phyloP scores from a whole-genome alignment of 495 filamentous ascomycete genomes.

The Aeminium ludgeri region DNA sequence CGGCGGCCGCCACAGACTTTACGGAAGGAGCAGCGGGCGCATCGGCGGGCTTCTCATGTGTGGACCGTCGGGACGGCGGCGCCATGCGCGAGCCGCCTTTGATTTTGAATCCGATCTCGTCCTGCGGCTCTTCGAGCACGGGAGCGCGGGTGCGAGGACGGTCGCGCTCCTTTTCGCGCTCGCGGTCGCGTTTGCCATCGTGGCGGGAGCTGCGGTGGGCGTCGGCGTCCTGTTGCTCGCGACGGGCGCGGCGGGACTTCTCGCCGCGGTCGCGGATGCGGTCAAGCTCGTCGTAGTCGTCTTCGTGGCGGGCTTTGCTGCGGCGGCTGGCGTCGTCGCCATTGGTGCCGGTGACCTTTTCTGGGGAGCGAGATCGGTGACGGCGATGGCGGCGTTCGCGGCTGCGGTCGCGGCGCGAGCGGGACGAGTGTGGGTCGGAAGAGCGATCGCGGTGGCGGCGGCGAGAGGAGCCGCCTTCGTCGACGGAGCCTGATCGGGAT shows the following conservation, averaged over 20 bases:
- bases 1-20: constrained; percentile 1
- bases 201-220: constrained; percentile 25
- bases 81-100: constrained; percentile 18
- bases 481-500: constrained; percentile 21
- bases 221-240: constrained; percentile 18
- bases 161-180: constrained; percentile 22
- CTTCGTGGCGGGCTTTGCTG: constrained; percentile 14
- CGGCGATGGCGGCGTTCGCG: constrained; percentile 35
- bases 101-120: constrained; percentile 24
- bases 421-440: constrained; percentile 30
- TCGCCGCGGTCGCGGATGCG: constrained; percentile 29
- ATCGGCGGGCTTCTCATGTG: constrained; percentile 8
- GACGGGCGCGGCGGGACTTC: constrained; percentile 19
- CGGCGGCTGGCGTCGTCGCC: constrained; percentile 5
- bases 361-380: constrained; percentile 24
- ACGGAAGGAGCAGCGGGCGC: constrained; percentile 1
- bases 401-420: constrained; percentile 28
- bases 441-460: constrained; percentile 28
- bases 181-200: constrained; percentile 24
- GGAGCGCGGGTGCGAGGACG: constrained; percentile 7
- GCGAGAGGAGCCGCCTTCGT: constrained; percentile 8
- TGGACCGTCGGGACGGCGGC: constrained; percentile 10
- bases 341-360: constrained; percentile 6
- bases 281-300: constrained; percentile 15
- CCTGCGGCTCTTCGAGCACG: constrained; percentile 1